Conservation (phyloP, 2,329 filamentous ascomycete genomes). For the Acarospora socialis region DNA sequence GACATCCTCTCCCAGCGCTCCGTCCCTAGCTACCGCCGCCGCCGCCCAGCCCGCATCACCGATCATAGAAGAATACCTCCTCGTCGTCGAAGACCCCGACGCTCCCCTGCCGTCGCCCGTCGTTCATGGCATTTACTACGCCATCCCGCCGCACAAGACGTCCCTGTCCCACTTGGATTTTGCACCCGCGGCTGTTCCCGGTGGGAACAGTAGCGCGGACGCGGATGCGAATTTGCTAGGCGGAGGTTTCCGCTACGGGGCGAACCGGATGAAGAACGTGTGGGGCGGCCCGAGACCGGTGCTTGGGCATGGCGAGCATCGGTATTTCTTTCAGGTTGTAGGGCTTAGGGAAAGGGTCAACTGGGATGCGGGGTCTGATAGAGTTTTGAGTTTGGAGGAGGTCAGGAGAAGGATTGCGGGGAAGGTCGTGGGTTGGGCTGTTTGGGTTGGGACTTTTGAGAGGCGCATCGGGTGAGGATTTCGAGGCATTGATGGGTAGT, state of each 20-base stretch:
- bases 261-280: slow-evolving; percentile 26
- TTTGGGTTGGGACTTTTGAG: slow-evolving; percentile 34
- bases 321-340: slow-evolving; percentile 39
- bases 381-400: slow-evolving; percentile 30
- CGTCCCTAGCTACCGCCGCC: no score
- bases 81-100: slow-evolving; percentile 36
- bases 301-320: slow-evolving; percentile 37
- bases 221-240: slow-evolving; percentile 28
- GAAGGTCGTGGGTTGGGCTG: slow-evolving; percentile 37
- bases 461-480: no score
- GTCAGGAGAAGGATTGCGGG: slow-evolving; percentile 30
- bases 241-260: slow-evolving; percentile 35
- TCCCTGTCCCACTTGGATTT: no score
- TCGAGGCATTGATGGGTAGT: no score
- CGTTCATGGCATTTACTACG: slow-evolving; percentile 32
- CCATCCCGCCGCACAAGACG: slow-evolving; percentile 25
- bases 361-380: slow-evolving; percentile 21
- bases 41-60: slow-evolving; percentile 18
- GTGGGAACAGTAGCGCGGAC: slow-evolving; percentile 20
- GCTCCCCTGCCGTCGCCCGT: slow-evolving; percentile 31
- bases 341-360: slow-evolving; percentile 33
- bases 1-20: no score
- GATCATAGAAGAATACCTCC: slow-evolving; percentile 31
- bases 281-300: slow-evolving; percentile 35
- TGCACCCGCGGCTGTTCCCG: no score